phyloP scores from a whole-genome alignment of 352 stramenopile species.

The Pythium utonaiense region DNA sequence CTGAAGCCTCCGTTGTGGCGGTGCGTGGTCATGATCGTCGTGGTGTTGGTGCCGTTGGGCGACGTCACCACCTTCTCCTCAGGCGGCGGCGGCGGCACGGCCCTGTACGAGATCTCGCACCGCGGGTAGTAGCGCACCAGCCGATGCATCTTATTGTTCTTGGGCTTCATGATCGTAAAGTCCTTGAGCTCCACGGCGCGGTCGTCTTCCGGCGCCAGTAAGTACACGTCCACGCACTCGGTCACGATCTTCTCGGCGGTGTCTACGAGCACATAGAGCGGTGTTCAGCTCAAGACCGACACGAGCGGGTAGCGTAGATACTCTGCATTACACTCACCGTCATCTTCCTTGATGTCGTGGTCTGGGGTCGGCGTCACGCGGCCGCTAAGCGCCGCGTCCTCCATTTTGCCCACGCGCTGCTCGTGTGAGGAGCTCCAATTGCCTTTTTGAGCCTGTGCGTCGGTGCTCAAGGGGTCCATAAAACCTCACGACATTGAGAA shows the following conservation, averaged over 20 bases:
- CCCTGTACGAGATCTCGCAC: slow-evolving; percentile 72
- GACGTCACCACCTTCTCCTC: slow-evolving; percentile 58
- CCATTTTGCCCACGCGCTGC: neutral
- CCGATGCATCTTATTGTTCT: slow-evolving; percentile 74
- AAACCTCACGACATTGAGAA: neutral
- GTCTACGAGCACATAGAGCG: slow-evolving; percentile 10
- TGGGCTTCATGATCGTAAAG: slow-evolving; percentile 82
- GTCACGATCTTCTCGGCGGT: slow-evolving; percentile 30
- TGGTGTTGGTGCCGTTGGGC: slow-evolving; percentile 47
- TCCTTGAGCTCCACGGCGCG: slow-evolving; percentile 69
- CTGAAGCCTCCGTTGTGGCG: slow-evolving; percentile 72
- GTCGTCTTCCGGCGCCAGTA: slow-evolving; percentile 58
- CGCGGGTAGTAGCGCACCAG: slow-evolving; percentile 61
- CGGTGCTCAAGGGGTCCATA: neutral
- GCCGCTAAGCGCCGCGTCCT: slow-evolving; percentile 5
- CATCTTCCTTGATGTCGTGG: neutral
- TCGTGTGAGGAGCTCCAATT: slow-evolving; percentile 3
- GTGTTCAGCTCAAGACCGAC: neutral
- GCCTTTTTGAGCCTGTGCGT: neutral
- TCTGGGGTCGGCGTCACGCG: slow-evolving; percentile 18
- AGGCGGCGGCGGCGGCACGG: slow-evolving; percentile 40
- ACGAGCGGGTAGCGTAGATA: neutral
- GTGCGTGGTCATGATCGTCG: slow-evolving; percentile 36
- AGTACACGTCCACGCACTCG: slow-evolving; percentile 71
- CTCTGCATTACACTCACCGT: neutral